phyloP scores from a whole-genome alignment of 495 filamentous ascomycete genomes.

The Penicillium angulare region DNA sequence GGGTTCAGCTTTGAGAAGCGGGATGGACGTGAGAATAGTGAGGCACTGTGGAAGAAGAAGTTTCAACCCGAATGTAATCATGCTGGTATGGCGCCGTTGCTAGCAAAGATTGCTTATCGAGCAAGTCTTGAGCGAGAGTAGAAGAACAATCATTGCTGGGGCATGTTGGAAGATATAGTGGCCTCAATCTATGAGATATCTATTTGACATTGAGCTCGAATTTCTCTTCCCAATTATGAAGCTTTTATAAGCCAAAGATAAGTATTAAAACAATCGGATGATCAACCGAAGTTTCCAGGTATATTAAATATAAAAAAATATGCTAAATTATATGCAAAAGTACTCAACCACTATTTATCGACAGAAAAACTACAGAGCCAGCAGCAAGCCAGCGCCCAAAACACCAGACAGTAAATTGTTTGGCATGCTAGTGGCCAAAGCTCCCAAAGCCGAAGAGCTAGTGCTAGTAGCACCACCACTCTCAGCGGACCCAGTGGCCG shows the following conservation, averaged over 20 bases:
- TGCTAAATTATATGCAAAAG: no score
- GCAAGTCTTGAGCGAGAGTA: slow-evolving; percentile 5
- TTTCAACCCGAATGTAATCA: slow-evolving; percentile 22
- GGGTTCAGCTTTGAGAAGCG: slow-evolving; percentile 26
- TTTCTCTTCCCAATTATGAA: no score
- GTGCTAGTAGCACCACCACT: slow-evolving; percentile 8
- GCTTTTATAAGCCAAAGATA: no score
- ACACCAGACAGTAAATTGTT: slow-evolving; percentile 23
- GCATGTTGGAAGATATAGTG: not conserved
- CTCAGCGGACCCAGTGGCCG: not conserved
- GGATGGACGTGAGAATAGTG: not conserved
- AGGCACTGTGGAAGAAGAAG: not conserved
- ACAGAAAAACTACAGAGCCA: slow-evolving; percentile 12
- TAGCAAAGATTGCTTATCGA: slow-evolving; percentile 18
- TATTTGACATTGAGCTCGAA: no score
- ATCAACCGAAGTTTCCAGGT: no score
- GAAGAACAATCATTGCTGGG: slow-evolving; percentile 1
- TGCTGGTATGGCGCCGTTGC: slow-evolving; percentile 23
- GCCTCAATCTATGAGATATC: no score
- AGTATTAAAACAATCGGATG: no score
- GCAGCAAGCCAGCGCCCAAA: slow-evolving; percentile 20
- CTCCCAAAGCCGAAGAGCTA: slow-evolving; percentile 15
- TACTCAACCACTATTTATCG: no score
- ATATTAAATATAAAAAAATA: no score
- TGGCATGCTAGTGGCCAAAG: slow-evolving; percentile 17